A percentile compares a stretch with the other conserved stretches of the same genome.
phyloP scores from a whole-genome alignment of 2,329 filamentous ascomycete species.

The Chalaropsis thielavioides region DNA sequence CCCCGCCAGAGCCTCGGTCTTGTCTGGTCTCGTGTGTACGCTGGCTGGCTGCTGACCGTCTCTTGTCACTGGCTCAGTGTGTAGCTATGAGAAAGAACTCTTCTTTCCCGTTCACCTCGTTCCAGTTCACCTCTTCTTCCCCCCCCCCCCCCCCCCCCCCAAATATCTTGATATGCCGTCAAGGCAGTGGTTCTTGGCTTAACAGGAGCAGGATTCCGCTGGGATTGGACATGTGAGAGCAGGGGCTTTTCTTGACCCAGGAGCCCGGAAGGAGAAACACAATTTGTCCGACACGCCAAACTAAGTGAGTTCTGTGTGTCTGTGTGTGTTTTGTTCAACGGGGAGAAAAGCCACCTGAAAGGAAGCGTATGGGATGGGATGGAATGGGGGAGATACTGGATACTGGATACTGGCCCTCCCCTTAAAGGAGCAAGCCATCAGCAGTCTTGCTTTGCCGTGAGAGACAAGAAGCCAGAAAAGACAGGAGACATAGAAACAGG shows the following conservation, averaged over 20 bases:
- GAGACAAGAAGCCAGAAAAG: neutral
- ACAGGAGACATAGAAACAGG: neutral
- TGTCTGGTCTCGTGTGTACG: too few species aligned
- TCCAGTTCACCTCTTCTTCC: neutral
- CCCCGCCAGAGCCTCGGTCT: neutral
- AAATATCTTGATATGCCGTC: neutral
- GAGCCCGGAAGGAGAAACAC: conserved; percentile 3
- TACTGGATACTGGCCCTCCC: neutral
- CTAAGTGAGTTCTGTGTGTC: neutral
- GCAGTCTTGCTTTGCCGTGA: neutral
- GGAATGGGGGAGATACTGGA: neutral
- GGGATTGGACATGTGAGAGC: conserved; percentile 3
- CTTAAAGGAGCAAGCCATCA: neutral
- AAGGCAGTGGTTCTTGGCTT: neutral
- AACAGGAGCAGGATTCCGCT: conserved; percentile 3
- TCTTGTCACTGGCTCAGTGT: too few species aligned
- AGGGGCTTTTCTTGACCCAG: conserved; percentile 1
- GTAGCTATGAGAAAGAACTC: too few species aligned
- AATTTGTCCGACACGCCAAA: conserved; percentile 1
- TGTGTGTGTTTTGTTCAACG: neutral
- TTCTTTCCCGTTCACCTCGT: too few species aligned
- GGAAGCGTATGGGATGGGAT: neutral
- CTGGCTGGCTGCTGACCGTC: too few species aligned
- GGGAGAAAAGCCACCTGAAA: neutral
- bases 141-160: neutral